Percentiles rank a stretch among this genome's conserved stretches.
These are phyloP conservation scores for Colletotrichum gloeosporioides DNA, from an alignment of 2,329 filamentous ascomycete species.

Conservation along the genomic window DNA sequence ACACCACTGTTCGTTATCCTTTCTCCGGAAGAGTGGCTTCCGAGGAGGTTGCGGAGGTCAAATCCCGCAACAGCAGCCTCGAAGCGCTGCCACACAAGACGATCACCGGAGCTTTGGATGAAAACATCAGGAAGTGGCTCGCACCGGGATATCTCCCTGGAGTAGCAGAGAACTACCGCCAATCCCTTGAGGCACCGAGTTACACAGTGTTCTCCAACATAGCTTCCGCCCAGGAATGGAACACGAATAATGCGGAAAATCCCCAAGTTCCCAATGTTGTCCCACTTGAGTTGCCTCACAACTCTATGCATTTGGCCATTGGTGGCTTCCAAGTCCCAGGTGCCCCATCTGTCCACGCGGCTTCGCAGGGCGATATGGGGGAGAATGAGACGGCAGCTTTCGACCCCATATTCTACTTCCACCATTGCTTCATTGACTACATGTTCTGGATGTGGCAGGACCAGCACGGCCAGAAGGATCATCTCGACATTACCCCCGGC, in stretches of 20 bases:
- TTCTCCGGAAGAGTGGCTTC: constrained; percentile 24
- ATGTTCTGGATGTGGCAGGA: constrained; percentile 36
- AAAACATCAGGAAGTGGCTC: constrained; percentile 1
- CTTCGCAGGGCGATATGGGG: constrained; percentile 36
- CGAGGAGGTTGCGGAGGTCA: background rate
- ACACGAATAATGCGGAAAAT: constrained; percentile 16
- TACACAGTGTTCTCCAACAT: constrained; percentile 39
- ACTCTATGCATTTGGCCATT: constrained; percentile 31
- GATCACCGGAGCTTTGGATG: background rate
- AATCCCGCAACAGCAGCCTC: constrained; percentile 13
- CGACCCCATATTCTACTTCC: constrained; percentile 37
- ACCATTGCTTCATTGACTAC: constrained; percentile 34
- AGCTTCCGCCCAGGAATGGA: constrained; percentile 26
- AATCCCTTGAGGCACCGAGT: constrained; percentile 32
- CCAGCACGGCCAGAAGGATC: background rate
- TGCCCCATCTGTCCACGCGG: constrained; percentile 6
- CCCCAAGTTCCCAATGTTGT: background rate
- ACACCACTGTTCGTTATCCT: constrained; percentile 29
- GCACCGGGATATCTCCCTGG: background rate
- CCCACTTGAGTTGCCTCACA: constrained; percentile 31
- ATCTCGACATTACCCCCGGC: background rate
- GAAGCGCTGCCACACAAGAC: background rate
- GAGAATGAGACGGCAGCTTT: constrained; percentile 40
- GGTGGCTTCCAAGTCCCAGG: constrained; percentile 25
- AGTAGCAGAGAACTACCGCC: constrained; percentile 6